A percentile compares a stretch with the other conserved stretches of the same genome.
These are phyloP conservation scores for Lachnellula arida DNA, from an alignment of 2,329 filamentous ascomycete species.

Conservation along the genomic window DNA sequence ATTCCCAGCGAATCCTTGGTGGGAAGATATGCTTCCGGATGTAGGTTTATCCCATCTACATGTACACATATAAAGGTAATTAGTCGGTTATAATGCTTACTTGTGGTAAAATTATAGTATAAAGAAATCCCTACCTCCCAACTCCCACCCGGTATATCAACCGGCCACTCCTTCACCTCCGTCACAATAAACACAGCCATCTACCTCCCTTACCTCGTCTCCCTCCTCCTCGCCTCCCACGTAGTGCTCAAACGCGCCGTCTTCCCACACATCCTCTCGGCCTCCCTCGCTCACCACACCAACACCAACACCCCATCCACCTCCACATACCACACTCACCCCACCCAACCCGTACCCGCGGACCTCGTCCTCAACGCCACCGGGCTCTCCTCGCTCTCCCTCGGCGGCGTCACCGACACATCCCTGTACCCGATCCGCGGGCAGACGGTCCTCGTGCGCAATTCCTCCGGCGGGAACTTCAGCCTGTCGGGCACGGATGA, in stretches of 20 bases:
- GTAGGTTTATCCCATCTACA: background rate
- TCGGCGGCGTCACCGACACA: slow-evolving; percentile 77
- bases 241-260: slow-evolving; percentile 60
- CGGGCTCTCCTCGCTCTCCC: slow-evolving; percentile 66
- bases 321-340: background rate
- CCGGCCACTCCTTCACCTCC: slow-evolving; percentile 70
- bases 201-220: slow-evolving; percentile 79
- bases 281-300: slow-evolving; percentile 53
- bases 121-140: slow-evolving; percentile 45
- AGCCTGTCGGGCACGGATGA: slow-evolving; percentile 58
- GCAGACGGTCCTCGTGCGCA: slow-evolving; percentile 67
- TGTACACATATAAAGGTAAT: no score
- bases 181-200: slow-evolving; percentile 87
- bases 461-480: slow-evolving; percentile 57
- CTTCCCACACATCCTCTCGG: slow-evolving; percentile 66
- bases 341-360: slow-evolving; percentile 36
- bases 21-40: background rate
- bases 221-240: slow-evolving; percentile 69
- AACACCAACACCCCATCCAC: slow-evolving; percentile 37
- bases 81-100: no score
- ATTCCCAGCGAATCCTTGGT: background rate
- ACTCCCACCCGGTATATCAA: slow-evolving; percentile 60
- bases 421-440: slow-evolving; percentile 72
- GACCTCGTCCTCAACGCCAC: slow-evolving; percentile 79
- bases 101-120: background rate